These are phyloP conservation scores for Catunica adiposa DNA, from an alignment of 2,329 filamentous ascomycete species.

Conservation along the genomic window DNA sequence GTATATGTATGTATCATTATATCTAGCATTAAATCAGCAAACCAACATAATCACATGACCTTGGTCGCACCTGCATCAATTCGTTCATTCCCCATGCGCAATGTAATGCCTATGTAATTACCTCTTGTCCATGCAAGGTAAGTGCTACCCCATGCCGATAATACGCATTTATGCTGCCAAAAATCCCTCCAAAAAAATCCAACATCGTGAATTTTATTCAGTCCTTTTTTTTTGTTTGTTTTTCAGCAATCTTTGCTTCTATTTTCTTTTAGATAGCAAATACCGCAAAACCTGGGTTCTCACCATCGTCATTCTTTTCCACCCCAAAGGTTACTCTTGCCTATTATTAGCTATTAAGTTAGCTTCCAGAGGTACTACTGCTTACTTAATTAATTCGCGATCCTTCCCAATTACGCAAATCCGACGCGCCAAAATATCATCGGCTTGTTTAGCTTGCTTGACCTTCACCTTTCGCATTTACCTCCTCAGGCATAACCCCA, in stretches of 20 bases:
- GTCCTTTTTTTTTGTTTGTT: background rate
- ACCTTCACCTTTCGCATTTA: background rate
- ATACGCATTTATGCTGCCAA: no score
- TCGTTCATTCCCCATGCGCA: no score
- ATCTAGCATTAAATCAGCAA: no score
- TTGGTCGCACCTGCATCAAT: background rate
- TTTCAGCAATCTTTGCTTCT: background rate
- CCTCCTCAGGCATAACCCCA: background rate
- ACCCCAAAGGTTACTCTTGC: background rate
- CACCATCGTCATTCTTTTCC: background rate
- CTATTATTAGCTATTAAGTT: background rate
- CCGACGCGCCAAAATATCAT: background rate
- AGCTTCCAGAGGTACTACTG: background rate
- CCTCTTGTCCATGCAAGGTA: background rate
- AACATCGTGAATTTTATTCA: background rate
- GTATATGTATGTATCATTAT: no score
- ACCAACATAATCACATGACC: no score
- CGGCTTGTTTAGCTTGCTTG: no score
- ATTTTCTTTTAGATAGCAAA: conserved; percentile 7
- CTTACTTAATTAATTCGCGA: conserved; percentile 1
- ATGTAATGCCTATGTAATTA: background rate
- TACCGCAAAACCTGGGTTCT: no score
- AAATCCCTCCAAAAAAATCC: no score
- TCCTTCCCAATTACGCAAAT: background rate
- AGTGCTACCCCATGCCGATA: no score